Evolutionary conservation across 495 filamentous ascomycete genomes (phyloP).

Genomic region (Penicilliopsis zonata): DNA sequence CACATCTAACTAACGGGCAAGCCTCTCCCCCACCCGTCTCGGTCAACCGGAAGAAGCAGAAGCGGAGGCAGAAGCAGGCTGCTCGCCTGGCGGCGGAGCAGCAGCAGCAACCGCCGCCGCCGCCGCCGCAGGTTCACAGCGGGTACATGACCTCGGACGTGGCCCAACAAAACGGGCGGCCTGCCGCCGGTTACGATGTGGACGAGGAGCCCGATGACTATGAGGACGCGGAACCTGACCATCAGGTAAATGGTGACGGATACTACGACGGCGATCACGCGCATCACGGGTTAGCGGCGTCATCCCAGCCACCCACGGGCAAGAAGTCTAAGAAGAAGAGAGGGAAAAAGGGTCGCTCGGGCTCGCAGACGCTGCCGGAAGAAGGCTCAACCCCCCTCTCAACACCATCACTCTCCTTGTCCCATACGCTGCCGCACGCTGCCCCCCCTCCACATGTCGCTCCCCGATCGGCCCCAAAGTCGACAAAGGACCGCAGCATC

Average conservation of each 20-base stretch:
- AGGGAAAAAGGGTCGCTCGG: constrained; percentile 23
- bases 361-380: constrained; percentile 22
- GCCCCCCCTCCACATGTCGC: constrained; percentile 17
- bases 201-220: constrained; percentile 15
- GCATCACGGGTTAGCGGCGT: background rate
- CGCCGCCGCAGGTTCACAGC: constrained; percentile 27
- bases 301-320: constrained; percentile 5
- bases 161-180: constrained; percentile 9
- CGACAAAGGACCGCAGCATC: constrained; percentile 61
- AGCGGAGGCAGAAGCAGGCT: constrained; percentile 65
- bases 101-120: constrained; percentile 37
- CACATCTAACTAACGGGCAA: constrained; percentile 23
- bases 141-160: constrained; percentile 13
- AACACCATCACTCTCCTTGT: constrained; percentile 25
- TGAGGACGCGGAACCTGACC: constrained; percentile 11
- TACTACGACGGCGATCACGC: constrained; percentile 10
- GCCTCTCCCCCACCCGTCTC: constrained; percentile 21
- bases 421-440: constrained; percentile 30
- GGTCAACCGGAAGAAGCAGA: constrained; percentile 89
- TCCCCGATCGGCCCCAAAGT: constrained; percentile 16
- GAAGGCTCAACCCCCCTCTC: constrained; percentile 31
- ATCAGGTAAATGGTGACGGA: constrained; percentile 7
- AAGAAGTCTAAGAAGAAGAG: constrained; percentile 40
- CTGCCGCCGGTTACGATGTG: constrained; percentile 3
- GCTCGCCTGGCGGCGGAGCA: constrained; percentile 55